Conservation (phyloP, 345 rosid genomes). For the Excoecaria cochinchinensis region DNA sequence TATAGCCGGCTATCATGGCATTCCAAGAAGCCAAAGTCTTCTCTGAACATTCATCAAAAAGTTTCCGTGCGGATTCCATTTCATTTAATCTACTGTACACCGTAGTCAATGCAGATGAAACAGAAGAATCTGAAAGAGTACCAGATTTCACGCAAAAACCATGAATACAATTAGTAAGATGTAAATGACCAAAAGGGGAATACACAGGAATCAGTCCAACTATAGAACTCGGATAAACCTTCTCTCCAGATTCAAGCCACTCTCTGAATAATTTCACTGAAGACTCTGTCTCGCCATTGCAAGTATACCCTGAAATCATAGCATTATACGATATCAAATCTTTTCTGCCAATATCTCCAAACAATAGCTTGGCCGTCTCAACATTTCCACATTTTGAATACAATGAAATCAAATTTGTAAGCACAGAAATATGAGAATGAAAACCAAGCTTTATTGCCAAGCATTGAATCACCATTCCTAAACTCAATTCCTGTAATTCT, state of each 20-base stretch:
- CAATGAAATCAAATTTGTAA: slow-evolving; percentile 61
- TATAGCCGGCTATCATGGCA: slow-evolving; percentile 79
- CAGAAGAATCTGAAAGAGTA: slow-evolving; percentile 44
- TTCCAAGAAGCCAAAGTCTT: slow-evolving; percentile 81
- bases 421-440: slow-evolving; percentile 47
- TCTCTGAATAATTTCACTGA: slow-evolving; percentile 54
- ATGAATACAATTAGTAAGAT: slow-evolving; percentile 52
- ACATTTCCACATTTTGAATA: slow-evolving; percentile 62
- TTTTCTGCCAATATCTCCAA: slow-evolving; percentile 44
- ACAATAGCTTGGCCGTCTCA: slow-evolving; percentile 41
- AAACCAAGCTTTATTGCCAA: slow-evolving; percentile 52
- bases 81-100: slow-evolving; percentile 63
- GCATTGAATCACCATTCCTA: slow-evolving; percentile 64
- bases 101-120: slow-evolving; percentile 63
- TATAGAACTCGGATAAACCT: slow-evolving; percentile 55
- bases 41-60: slow-evolving; percentile 53
- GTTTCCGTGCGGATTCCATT: slow-evolving; percentile 47
- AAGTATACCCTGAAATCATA: slow-evolving; percentile 69
- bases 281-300: slow-evolving; percentile 47
- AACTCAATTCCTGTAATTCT: slow-evolving; percentile 58
- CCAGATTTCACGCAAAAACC: slow-evolving; percentile 52
- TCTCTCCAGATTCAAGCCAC: slow-evolving; percentile 44
- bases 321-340: slow-evolving; percentile 78
- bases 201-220: slow-evolving; percentile 69
- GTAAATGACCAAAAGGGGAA: slow-evolving; percentile 57